Conservation (phyloP, 2,329 filamentous ascomycete species). For the Amylocarpus encephaloides region DNA sequence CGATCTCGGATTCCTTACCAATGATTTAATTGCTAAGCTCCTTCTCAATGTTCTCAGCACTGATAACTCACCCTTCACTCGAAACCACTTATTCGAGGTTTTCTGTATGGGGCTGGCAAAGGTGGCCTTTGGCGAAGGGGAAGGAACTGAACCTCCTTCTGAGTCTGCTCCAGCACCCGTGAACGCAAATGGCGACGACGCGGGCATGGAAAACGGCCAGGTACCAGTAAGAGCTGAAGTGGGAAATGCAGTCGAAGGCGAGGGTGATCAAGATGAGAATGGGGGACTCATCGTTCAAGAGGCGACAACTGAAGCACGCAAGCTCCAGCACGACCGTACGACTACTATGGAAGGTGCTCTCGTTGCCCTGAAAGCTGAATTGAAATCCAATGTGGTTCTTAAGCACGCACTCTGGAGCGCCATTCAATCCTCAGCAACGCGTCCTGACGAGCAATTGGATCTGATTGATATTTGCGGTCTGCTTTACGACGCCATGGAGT, state of each 20-base stretch:
- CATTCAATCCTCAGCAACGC: constrained; percentile 41
- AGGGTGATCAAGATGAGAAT: not conserved
- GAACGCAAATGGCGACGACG: constrained; percentile 10
- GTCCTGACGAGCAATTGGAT: constrained; percentile 43
- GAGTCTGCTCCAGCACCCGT: constrained; percentile 20
- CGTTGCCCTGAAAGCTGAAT: constrained; percentile 41
- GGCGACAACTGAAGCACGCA: constrained; percentile 39
- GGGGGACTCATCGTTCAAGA: constrained; percentile 41
- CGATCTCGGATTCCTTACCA: constrained; percentile 54
- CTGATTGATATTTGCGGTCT: constrained; percentile 46
- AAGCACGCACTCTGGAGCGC: constrained; percentile 44
- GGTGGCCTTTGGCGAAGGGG: constrained; percentile 55
- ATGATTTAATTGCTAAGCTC: constrained; percentile 48
- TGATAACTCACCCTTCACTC: constrained; percentile 57
- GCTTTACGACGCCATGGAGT: constrained; percentile 43
- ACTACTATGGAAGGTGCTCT: constrained; percentile 43
- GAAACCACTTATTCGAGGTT: constrained; percentile 52
- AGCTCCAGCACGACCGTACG: constrained; percentile 42
- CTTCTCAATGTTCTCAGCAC: constrained; percentile 53
- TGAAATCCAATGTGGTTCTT: constrained; percentile 40
- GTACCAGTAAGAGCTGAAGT: not conserved
- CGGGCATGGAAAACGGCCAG: constrained; percentile 11
- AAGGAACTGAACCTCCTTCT: constrained; percentile 5
- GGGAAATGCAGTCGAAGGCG: not conserved
- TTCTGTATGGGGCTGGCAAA: constrained; percentile 54